phyloP scores from a whole-genome alignment of 140 eudicot species.

The Artemisia princeps region DNA sequence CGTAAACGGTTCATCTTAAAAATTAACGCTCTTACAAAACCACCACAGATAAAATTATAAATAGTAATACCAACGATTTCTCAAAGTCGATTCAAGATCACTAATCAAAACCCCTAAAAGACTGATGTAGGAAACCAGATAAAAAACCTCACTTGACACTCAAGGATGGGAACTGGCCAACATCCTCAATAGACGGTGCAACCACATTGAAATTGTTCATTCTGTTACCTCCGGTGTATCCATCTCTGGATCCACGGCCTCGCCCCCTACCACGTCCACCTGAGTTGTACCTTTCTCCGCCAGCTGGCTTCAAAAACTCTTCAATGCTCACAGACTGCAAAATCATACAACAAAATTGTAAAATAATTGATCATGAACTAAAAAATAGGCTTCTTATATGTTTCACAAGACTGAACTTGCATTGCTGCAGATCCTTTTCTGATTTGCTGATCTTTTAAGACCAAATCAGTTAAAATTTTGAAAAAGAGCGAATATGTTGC shows the following conservation, averaged over 20 bases:
- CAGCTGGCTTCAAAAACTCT: slow-evolving; percentile 69
- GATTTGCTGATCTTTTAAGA: too few relatives aligned
- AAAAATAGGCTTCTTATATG: too few relatives aligned
- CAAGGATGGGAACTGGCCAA: slow-evolving; percentile 63
- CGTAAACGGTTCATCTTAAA: slow-evolving; percentile 30
- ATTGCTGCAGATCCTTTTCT: too few relatives aligned
- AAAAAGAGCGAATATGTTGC: too few relatives aligned
- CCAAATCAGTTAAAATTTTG: too few relatives aligned
- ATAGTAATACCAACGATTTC: slow-evolving; percentile 6
- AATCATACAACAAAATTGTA: neutral
- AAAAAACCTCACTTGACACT: slow-evolving; percentile 43
- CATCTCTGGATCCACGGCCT: slow-evolving; percentile 47
- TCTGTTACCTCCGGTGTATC: slow-evolving; percentile 31
- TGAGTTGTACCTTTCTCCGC: slow-evolving; percentile 41
- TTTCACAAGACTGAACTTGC: too few relatives aligned
- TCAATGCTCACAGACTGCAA: slow-evolving; percentile 67
- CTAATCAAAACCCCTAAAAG: slow-evolving; percentile 7
- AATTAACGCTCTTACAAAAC: slow-evolving; percentile 32
- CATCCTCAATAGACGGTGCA: slow-evolving; percentile 66
- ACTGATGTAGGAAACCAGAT: neutral
- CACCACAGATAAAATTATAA: slow-evolving; percentile 9
- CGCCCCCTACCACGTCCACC: slow-evolving; percentile 60
- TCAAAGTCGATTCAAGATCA: neutral
- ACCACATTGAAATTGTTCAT: slow-evolving; percentile 26
- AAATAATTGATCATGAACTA: neutral